A percentile compares a stretch with the other conserved stretches of the same genome.
Conservation (phyloP, 768 basidiomycete genomes). For the Trametopsis cervina region DNA sequence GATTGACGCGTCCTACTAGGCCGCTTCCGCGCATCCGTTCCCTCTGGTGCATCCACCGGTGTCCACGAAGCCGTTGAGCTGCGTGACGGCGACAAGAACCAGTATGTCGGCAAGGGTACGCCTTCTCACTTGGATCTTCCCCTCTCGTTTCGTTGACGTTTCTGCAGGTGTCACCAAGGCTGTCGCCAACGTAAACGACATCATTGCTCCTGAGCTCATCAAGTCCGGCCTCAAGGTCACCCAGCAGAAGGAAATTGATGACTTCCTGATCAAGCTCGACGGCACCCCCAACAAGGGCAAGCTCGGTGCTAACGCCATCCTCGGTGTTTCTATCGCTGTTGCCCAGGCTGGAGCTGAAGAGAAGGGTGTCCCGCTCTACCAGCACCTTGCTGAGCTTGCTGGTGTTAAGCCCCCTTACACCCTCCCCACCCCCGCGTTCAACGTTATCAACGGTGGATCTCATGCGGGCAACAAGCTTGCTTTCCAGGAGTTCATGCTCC, state of each 20-base stretch:
- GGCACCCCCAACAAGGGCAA: conserved; percentile 99
- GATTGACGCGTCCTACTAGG: conserved; percentile 40
- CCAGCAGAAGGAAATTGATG: conserved; percentile 91
- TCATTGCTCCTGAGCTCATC: conserved; percentile 86
- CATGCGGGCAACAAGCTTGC: conserved; percentile 99
- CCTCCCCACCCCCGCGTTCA: conserved; percentile 91
- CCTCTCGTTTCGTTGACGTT: not conserved
- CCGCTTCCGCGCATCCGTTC: conserved; percentile 89
- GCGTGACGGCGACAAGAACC: conserved; percentile 89
- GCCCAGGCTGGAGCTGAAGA: conserved; percentile 90
- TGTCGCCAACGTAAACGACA: conserved; percentile 87
- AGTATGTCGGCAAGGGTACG: conserved; percentile 94
- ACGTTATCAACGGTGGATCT: conserved; percentile 99
- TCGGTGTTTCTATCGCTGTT: conserved; percentile 95
- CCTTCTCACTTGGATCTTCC: conserved; percentile 2
- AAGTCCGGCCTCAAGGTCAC: conserved; percentile 78
- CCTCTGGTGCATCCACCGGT: conserved; percentile 98
- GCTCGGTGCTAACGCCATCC: conserved; percentile 98
- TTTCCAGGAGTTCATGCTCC: conserved; percentile 99
- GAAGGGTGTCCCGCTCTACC: conserved; percentile 93
- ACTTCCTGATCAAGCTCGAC: conserved; percentile 97
- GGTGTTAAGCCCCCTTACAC: conserved; percentile 92
- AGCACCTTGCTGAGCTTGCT: conserved; percentile 93
- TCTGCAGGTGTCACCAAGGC: conserved; percentile 84
- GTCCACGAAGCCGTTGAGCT: conserved; percentile 98